Evolutionary conservation across 768 basidiomycete species (phyloP).

Genomic region (Pleurotus giganteus): DNA sequence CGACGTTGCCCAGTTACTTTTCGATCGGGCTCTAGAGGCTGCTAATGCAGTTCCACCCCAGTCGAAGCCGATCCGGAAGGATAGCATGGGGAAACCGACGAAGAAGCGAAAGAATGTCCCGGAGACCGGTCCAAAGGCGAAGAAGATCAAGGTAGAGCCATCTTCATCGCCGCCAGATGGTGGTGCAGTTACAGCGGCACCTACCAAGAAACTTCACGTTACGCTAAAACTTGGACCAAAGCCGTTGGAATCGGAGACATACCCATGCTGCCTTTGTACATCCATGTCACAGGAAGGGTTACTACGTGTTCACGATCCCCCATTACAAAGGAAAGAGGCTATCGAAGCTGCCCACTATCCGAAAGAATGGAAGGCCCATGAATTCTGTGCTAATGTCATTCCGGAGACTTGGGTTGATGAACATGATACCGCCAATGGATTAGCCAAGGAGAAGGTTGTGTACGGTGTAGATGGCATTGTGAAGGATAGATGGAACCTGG

Average conservation of each 20-base stretch:
- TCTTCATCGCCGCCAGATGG: slow-evolving; percentile 25
- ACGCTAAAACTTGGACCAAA: slow-evolving; percentile 69
- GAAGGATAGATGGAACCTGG: slow-evolving; percentile 91
- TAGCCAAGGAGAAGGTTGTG: slow-evolving; percentile 49
- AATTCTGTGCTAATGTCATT: slow-evolving; percentile 72
- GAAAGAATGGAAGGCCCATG: slow-evolving; percentile 73
- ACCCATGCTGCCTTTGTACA: slow-evolving; percentile 71
- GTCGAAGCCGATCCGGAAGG: slow-evolving; percentile 21
- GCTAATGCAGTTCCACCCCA: slow-evolving; percentile 12
- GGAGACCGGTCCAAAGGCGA: slow-evolving; percentile 34
- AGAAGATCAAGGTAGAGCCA: slow-evolving; percentile 45
- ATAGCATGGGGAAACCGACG: slow-evolving; percentile 38
- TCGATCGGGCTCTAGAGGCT: slow-evolving; percentile 56
- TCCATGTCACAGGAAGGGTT: slow-evolving; percentile 52
- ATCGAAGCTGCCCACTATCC: slow-evolving; percentile 44
- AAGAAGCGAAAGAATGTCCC: slow-evolving; percentile 38
- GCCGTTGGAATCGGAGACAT: slow-evolving; percentile 51
- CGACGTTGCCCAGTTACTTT: slow-evolving; percentile 84
- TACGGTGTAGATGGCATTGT: slow-evolving; percentile 88
- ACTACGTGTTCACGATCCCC: slow-evolving; percentile 67
- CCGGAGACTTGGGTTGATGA: slow-evolving; percentile 94
- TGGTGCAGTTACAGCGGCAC: slow-evolving; percentile 12
- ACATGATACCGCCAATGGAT: slow-evolving; percentile 36
- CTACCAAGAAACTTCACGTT: slow-evolving; percentile 44
- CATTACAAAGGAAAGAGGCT: slow-evolving; percentile 50